A percentile compares a stretch with the other conserved stretches of the same genome.
Evolutionary conservation across 306 rosid genomes (phyloP).

Genomic region (Corylus americana): DNA sequence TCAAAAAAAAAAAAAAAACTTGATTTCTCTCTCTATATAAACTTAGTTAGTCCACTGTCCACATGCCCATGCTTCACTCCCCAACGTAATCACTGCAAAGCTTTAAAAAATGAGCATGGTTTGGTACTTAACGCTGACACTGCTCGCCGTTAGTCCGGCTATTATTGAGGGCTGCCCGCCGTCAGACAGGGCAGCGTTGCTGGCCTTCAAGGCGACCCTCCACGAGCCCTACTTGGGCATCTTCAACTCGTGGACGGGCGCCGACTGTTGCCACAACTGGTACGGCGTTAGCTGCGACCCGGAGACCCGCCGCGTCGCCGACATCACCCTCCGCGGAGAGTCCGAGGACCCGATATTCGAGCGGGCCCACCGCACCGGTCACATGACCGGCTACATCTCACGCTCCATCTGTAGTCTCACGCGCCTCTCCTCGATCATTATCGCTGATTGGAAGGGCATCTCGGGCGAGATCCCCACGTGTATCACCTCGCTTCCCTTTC

Average conservation of each 20-base stretch:
- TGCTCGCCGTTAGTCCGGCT: constrained; percentile 22
- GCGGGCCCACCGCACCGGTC: constrained; percentile 61
- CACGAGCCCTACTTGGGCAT: constrained; percentile 64
- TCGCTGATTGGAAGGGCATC: constrained; percentile 95
- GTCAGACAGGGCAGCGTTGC: constrained; percentile 68
- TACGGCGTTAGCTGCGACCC: constrained; percentile 86
- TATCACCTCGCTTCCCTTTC: constrained; percentile 62
- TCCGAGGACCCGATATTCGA: constrained; percentile 74
- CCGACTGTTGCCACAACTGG: constrained; percentile 84
- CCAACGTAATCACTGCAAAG: neutral
- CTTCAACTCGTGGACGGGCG: constrained; percentile 81
- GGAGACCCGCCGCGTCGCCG: constrained; percentile 65
- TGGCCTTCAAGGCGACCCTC: constrained; percentile 71
- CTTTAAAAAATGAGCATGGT: constrained; percentile 28
- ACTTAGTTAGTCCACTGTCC: constrained; percentile 10
- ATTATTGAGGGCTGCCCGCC: constrained; percentile 66
- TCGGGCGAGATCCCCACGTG: constrained; percentile 87
- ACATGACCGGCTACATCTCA: constrained; percentile 82
- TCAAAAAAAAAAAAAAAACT: constrained; percentile 8
- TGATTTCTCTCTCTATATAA: constrained; percentile 13
- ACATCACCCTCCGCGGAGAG: constrained; percentile 90
- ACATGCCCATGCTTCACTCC: constrained; percentile 27
- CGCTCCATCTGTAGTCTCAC: constrained; percentile 67
- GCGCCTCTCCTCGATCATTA: constrained; percentile 68
- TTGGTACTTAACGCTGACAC: neutral